These are phyloP conservation scores for Boehmeria nivea DNA, from an alignment of 306 rosid species.

Conservation along the genomic window DNA sequence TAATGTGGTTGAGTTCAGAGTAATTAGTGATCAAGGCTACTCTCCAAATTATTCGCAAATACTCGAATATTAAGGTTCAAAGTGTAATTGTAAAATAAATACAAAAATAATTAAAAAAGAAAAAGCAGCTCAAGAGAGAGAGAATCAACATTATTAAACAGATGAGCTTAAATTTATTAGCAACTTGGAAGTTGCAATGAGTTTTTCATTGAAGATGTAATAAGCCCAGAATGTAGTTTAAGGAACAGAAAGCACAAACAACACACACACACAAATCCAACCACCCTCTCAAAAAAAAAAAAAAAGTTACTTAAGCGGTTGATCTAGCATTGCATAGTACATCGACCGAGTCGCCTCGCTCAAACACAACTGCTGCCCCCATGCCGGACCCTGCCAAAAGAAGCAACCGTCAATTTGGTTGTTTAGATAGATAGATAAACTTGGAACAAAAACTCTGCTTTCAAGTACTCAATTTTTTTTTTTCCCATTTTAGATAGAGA, in stretches of 20 bases:
- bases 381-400: constrained; percentile 64
- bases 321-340: constrained; percentile 28
- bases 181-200: not conserved
- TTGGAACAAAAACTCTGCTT: not conserved
- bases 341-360: constrained; percentile 60
- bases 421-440: too few species aligned
- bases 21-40: too few species aligned
- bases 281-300: not conserved
- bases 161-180: too few species aligned
- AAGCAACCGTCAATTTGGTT: not conserved
- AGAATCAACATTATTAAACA: too few species aligned
- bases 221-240: not conserved
- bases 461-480: not conserved
- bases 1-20: too few species aligned
- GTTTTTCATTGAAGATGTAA: not conserved
- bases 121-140: too few species aligned
- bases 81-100: too few species aligned
- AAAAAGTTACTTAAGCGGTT: constrained; percentile 1
- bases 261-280: not conserved
- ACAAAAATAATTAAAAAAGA: too few species aligned
- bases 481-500: constrained; percentile 1
- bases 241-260: not conserved
- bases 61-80: too few species aligned
- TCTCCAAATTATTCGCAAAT: too few species aligned
- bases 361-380: constrained; percentile 94